Conservation (phyloP, 345 rosid genomes). For the Draba incana region DNA sequence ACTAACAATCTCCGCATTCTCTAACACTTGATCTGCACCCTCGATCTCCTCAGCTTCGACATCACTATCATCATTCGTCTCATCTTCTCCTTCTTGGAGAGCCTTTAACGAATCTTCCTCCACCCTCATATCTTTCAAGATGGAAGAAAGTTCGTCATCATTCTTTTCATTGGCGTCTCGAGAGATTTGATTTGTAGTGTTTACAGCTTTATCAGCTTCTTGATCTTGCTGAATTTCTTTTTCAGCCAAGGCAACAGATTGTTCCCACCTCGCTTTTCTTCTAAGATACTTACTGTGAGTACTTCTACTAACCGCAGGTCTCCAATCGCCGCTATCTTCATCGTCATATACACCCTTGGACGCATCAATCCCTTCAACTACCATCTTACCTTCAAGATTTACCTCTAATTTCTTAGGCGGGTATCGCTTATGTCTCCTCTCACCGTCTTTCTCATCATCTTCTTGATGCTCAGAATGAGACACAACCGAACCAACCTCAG, state of each 20-base stretch:
- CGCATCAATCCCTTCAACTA: constrained; percentile 87
- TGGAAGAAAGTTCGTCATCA: constrained; percentile 48
- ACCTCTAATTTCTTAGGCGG: constrained; percentile 63
- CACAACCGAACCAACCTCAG: constrained; percentile 52
- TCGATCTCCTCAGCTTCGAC: constrained; percentile 42
- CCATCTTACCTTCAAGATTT: constrained; percentile 81
- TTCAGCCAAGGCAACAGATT: constrained; percentile 53
- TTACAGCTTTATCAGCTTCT: constrained; percentile 42
- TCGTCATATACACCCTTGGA: constrained; percentile 67
- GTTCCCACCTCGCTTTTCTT: constrained; percentile 73
- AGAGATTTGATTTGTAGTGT: constrained; percentile 33
- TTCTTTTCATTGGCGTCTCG: constrained; percentile 34
- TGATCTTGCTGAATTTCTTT: constrained; percentile 60
- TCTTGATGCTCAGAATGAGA: constrained; percentile 53
- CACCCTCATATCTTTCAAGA: constrained; percentile 69
- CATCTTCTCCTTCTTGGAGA: constrained; percentile 47
- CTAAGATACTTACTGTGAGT: constrained; percentile 81
- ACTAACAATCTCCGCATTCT: constrained; percentile 54
- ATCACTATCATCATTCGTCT: constrained; percentile 31
- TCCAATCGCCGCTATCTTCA: constrained; percentile 73
- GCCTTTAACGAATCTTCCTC: constrained; percentile 58
- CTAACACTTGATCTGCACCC: constrained; percentile 42
- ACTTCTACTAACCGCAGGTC: constrained; percentile 91
- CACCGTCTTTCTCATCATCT: constrained; percentile 47
- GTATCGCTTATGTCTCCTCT: constrained; percentile 50